A percentile compares a stretch with the other conserved stretches of the same genome.
Conservation (phyloP, 371 early-diverging fungal species). For the Mortierella sp. region DNA sequence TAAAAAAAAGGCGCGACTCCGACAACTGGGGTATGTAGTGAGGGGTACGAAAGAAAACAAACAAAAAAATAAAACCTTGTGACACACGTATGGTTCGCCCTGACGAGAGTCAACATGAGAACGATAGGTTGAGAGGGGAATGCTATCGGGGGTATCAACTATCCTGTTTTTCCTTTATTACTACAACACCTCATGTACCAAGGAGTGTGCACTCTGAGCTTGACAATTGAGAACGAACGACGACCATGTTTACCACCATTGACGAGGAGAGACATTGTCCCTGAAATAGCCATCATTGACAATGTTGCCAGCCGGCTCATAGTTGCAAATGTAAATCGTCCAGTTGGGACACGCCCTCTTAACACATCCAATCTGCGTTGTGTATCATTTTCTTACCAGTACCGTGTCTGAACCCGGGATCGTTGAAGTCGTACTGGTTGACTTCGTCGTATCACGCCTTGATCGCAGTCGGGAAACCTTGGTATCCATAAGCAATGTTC, state of each 20-base stretch:
- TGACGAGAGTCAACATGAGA: too few relatives aligned
- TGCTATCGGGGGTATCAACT: too few relatives aligned
- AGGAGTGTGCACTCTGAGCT: not conserved
- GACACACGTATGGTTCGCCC: too few relatives aligned
- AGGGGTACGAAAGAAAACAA: too few relatives aligned
- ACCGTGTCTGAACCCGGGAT: constrained; percentile 60
- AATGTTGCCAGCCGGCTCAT: constrained; percentile 63
- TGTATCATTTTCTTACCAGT: constrained; percentile 57
- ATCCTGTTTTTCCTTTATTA: too few relatives aligned
- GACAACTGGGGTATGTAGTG: too few relatives aligned
- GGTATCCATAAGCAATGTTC: constrained; percentile 59
- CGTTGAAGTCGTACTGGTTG: constrained; percentile 55
- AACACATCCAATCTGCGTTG: constrained; percentile 63
- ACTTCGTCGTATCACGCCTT: constrained; percentile 61
- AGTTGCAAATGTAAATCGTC: constrained; percentile 64
- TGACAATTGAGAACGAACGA: not conserved
- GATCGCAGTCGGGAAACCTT: constrained; percentile 38
- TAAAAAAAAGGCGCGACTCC: too few relatives aligned
- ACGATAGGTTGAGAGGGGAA: too few relatives aligned
- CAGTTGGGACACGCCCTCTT: constrained; percentile 53
- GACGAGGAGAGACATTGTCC: constrained; percentile 59
- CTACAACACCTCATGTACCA: too few relatives aligned
- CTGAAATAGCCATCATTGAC: constrained; percentile 52
- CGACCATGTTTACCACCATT: constrained; percentile 2
- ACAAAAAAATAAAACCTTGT: too few relatives aligned